Evolutionary conservation across 2,329 filamentous ascomycete genomes (phyloP).

Genomic region (Penicillium sp.): DNA sequence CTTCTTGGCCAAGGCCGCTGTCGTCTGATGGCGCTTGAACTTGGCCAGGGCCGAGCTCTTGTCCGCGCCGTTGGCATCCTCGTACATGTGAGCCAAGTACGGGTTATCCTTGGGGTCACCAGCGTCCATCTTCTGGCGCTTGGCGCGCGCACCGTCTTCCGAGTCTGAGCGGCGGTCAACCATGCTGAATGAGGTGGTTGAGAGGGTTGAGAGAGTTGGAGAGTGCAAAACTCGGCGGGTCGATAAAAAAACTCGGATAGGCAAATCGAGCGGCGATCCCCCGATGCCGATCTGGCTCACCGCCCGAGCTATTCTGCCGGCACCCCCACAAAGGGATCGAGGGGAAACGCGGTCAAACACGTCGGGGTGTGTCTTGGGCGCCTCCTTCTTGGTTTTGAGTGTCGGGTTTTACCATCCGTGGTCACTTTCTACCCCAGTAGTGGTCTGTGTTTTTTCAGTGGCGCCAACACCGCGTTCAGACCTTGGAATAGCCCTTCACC

Average conservation of each 20-base stretch:
- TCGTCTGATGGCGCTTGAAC: conserved; percentile 81
- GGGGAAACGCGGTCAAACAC: conserved; percentile 18
- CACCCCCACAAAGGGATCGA: conserved; percentile 38
- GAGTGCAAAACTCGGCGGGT: conserved; percentile 25
- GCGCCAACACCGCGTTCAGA: background rate
- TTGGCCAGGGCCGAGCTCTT: conserved; percentile 62
- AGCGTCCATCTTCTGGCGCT: conserved; percentile 60
- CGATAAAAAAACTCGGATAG: conserved; percentile 40
- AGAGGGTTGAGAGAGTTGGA: conserved; percentile 24
- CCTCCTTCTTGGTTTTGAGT: conserved; percentile 6
- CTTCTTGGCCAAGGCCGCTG: conserved; percentile 71
- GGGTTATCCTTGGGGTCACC: conserved; percentile 70
- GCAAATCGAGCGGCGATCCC: conserved; percentile 39
- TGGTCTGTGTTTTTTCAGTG: background rate
- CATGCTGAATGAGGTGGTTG: conserved; percentile 49
- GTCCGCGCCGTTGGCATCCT: conserved; percentile 45
- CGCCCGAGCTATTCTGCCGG: conserved; percentile 38
- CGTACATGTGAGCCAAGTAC: conserved; percentile 88
- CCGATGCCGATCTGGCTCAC: conserved; percentile 37
- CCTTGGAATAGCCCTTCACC: background rate
- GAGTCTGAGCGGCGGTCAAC: conserved; percentile 62
- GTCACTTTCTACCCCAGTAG: conserved; percentile 6
- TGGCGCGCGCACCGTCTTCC: conserved; percentile 58
- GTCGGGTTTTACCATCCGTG: background rate
- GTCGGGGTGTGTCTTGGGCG: conserved; percentile 11